Evolutionary conservation across 2,329 filamentous ascomycete genomes (phyloP).

Genomic region (Ceratocystis albifundus): DNA sequence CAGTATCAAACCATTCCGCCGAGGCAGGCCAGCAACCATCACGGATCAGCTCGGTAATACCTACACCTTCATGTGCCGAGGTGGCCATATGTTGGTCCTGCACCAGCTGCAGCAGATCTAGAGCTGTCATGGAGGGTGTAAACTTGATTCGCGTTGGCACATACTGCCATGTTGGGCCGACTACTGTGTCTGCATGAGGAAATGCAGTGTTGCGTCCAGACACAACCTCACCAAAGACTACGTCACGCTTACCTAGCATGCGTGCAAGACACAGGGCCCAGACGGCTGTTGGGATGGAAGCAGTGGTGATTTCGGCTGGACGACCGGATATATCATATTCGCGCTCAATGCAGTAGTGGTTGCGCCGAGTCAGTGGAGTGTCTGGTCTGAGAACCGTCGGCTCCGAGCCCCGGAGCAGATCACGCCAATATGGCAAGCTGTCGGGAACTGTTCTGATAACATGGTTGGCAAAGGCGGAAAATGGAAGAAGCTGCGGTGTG

Average conservation of each 20-base stretch:
- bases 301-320: conserved; percentile 46
- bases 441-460: conserved; percentile 35
- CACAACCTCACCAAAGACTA: conserved; percentile 56
- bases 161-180: conserved; percentile 57
- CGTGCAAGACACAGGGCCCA: conserved; percentile 53
- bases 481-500: conserved; percentile 30
- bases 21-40: conserved; percentile 38
- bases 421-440: conserved; percentile 49
- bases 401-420: conserved; percentile 44
- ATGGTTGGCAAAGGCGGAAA: conserved; percentile 38
- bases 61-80: conserved; percentile 44
- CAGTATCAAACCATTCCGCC: conserved; percentile 41
- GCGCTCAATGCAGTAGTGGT: conserved; percentile 35
- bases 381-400: conserved; percentile 36
- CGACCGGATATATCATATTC: conserved; percentile 38
- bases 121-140: conserved; percentile 37
- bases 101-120: conserved; percentile 42
- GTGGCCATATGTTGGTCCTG: conserved; percentile 48
- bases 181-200: conserved; percentile 39
- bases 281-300: conserved; percentile 54
- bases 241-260: conserved; percentile 41
- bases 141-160: conserved; percentile 52
- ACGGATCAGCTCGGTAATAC: conserved; percentile 42
- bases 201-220: conserved; percentile 51
- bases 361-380: conserved; percentile 30